Conservation (phyloP, 306 rosid genomes). For the Purshia tridentata region DNA sequence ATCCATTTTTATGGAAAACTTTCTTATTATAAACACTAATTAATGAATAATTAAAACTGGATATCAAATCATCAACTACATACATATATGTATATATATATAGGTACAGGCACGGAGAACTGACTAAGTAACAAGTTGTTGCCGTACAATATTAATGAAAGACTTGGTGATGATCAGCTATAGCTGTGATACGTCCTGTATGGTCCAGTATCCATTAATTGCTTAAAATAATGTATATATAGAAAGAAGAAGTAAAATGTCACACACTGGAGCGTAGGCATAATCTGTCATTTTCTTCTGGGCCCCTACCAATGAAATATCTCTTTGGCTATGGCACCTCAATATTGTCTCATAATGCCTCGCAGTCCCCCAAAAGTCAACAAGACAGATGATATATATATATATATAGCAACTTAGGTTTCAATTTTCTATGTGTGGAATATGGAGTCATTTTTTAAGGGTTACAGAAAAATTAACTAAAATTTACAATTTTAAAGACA, state of each 20-base stretch:
- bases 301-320: neutral
- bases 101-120: too few relatives aligned
- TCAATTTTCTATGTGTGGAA: neutral
- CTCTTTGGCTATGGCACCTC: neutral
- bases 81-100: too few relatives aligned
- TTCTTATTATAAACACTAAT: neutral
- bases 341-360: neutral
- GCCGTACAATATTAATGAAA: neutral
- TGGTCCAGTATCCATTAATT: neutral
- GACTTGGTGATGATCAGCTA: too few relatives aligned
- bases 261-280: neutral
- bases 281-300: neutral
- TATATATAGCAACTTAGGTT: neutral
- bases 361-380: constrained; percentile 16
- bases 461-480: too few relatives aligned
- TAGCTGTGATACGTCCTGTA: neutral
- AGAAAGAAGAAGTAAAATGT: neutral
- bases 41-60: neutral
- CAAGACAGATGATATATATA: constrained; percentile 19
- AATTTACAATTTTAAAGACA: too few relatives aligned
- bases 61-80: neutral
- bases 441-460: neutral
- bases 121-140: neutral
- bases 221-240: neutral
- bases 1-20: too few relatives aligned